phyloP scores from a whole-genome alignment of 1,284 basidiomycete species.

The Fistulinella staudtii region DNA sequence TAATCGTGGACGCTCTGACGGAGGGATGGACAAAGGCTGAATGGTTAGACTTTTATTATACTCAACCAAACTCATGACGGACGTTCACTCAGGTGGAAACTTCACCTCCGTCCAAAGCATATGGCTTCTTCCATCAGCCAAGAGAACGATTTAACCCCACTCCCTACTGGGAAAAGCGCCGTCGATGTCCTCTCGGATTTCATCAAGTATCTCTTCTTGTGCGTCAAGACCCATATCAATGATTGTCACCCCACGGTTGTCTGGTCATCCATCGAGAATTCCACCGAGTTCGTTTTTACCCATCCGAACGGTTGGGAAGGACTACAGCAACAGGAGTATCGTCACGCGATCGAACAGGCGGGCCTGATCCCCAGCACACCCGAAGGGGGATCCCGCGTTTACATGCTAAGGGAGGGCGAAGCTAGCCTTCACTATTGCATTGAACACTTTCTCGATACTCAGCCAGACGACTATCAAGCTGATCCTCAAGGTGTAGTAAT shows the following conservation, averaged over 20 bases:
- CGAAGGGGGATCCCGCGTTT: conserved; percentile 10
- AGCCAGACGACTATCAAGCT: conserved; percentile 19
- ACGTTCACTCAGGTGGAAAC: conserved; percentile 49
- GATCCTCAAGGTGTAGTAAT: conserved; percentile 44
- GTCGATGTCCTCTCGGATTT: conserved; percentile 48
- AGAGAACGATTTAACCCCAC: conserved; percentile 32
- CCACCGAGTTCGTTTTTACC: conserved; percentile 33
- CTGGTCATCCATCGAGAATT: conserved; percentile 29
- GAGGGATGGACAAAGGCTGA: not conserved
- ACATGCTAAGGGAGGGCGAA: conserved; percentile 24
- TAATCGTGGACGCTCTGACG: not conserved
- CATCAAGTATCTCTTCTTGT: conserved; percentile 42
- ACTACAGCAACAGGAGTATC: conserved; percentile 29
- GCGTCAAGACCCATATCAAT: conserved; percentile 41
- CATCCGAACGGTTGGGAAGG: conserved; percentile 42
- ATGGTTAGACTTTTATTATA: not conserved
- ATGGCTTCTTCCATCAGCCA: conserved; percentile 15
- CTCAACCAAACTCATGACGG: not conserved
- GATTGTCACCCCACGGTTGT: conserved; percentile 35
- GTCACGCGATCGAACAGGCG: conserved; percentile 29
- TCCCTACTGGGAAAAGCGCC: conserved; percentile 42
- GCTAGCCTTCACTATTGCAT: conserved; percentile 23
- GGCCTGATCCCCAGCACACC: conserved; percentile 25
- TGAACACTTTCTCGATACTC: not conserved
- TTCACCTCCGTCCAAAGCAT: conserved; percentile 41